Conservation (phyloP, 108 stramenopile species). For the Cyclotella sp. region DNA sequence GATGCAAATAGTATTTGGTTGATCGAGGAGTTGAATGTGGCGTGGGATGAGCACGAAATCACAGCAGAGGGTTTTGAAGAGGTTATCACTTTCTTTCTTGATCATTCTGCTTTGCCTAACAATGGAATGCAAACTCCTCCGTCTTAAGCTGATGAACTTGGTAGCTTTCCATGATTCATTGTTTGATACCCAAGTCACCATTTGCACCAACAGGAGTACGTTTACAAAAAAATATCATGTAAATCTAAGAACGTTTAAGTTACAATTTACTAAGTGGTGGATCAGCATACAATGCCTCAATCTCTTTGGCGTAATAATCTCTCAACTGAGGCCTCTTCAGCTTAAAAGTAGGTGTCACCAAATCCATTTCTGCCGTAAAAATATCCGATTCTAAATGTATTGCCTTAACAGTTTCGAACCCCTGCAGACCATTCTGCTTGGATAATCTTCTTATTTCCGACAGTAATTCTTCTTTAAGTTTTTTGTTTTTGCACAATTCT, state of each 20-base stretch:
- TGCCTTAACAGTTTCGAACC: conserved; percentile 90
- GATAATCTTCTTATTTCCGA: conserved; percentile 68
- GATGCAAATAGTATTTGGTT: conserved; percentile 50
- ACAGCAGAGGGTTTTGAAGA: conserved; percentile 47
- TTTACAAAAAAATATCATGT: too few relatives aligned
- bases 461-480: conserved; percentile 66
- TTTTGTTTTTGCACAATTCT: conserved; percentile 73
- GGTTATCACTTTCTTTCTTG: conserved; percentile 25
- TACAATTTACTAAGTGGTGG: conserved; percentile 72
- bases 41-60: conserved; percentile 53
- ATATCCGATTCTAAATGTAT: conserved; percentile 80
- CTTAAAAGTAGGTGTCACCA: conserved; percentile 96
- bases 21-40: conserved; percentile 53
- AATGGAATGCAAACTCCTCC: background rate
- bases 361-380: conserved; percentile 84
- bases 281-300: conserved; percentile 85
- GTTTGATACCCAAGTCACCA: too few relatives aligned
- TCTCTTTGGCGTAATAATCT: conserved; percentile 78
- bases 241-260: background rate
- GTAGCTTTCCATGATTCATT: too few relatives aligned
- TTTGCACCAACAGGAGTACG: too few relatives aligned
- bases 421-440: conserved; percentile 82
- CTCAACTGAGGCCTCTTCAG: conserved; percentile 88
- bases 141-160: background rate
- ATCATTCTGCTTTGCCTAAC: background rate